Base-by-base conservation (phyloP, 78 protist species). In the Paratrimastix pyriformis region DNA sequence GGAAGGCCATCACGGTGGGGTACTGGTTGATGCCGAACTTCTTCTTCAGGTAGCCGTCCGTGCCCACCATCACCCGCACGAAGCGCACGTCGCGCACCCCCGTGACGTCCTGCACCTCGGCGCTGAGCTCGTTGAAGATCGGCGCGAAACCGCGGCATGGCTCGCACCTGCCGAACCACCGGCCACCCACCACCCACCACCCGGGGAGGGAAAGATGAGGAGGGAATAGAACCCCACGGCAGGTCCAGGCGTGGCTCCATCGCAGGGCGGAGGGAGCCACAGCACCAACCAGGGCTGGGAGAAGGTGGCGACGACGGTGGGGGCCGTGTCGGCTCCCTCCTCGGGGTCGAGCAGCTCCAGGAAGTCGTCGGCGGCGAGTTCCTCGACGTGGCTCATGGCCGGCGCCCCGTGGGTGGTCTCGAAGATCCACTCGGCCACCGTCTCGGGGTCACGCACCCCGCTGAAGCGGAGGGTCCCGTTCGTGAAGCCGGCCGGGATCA, bases 251-350 rank as follows among this genome's bases (percentile, higher is more conserved):
- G n/a, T n/a, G n/a, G n/a, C n/a, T n/a, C n/a, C n/a, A n/a, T n/a
- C n/a, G n/a, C n/a, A n/a, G n/a, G n/a, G n/a, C n/a, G n/a, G n/a
- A n/a, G n/a, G n/a, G n/a, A n/a, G n/a, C n/a, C n/a, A n/a, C n/a
- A n/a, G n/a, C n/a, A n/a, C n/a, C n/a, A n/a, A 62, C 68, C 68
- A 62, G 13, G 13, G 26, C 18, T 62, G 68, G 45, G 68, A 62
- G 68, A 62, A 62, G 24, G 21, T n/a, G 13, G 18, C 68, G 42
- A 62, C 68, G 39, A 62, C 37, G 37, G 15, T 62, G n/a, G n/a
- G n/a, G n/a, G n/a, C n/a, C n/a, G n/a, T n/a, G n/a, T n/a, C n/a
- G n/a, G n/a, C n/a, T n/a, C n/a, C n/a, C 37, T n/a, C 21, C 45
- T 62, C 45, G 15, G 39, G 24, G 68, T 33, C 68, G 68, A 62